phyloP scores from a whole-genome alignment of 31 red algal genomes.

The Odonthalia washingtoniensis region DNA sequence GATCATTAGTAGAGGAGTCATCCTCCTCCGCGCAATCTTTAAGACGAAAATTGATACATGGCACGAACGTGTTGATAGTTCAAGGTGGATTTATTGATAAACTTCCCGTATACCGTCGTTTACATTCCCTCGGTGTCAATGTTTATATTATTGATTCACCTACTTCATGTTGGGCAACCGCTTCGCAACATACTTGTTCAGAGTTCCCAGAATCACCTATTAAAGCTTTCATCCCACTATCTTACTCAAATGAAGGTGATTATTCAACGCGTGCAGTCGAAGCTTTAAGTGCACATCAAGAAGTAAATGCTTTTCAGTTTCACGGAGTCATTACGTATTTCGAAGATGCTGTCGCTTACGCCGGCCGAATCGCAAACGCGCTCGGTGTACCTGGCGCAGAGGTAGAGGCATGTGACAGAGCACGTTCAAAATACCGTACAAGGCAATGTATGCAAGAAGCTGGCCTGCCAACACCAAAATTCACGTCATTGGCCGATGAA shows the following conservation, averaged over 20 bases:
- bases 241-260: constrained; percentile 79
- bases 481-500: constrained; percentile 44
- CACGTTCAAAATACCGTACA: constrained; percentile 88
- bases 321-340: constrained; percentile 92
- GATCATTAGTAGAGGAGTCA: neutral
- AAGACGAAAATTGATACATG: constrained; percentile 89
- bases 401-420: constrained; percentile 78
- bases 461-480: constrained; percentile 81
- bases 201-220: constrained; percentile 37
- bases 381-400: constrained; percentile 68
- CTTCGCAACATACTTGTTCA: constrained; percentile 58
- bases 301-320: constrained; percentile 53
- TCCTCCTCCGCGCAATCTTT: constrained; percentile 68
- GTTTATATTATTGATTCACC: constrained; percentile 95
- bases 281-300: constrained; percentile 4
- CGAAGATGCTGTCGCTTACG: constrained; percentile 87
- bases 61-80: constrained; percentile 87
- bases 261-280: constrained; percentile 77
- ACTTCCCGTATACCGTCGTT: constrained; percentile 82
- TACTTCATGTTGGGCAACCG: constrained; percentile 55
- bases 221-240: constrained; percentile 78
- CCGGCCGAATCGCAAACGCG: constrained; percentile 78
- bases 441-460: constrained; percentile 79
- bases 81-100: constrained; percentile 94
- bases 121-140: constrained; percentile 79